Base-by-base conservation (phyloP, 2,329 filamentous ascomycete species). In the Scedosporium apiospermum region DNA sequence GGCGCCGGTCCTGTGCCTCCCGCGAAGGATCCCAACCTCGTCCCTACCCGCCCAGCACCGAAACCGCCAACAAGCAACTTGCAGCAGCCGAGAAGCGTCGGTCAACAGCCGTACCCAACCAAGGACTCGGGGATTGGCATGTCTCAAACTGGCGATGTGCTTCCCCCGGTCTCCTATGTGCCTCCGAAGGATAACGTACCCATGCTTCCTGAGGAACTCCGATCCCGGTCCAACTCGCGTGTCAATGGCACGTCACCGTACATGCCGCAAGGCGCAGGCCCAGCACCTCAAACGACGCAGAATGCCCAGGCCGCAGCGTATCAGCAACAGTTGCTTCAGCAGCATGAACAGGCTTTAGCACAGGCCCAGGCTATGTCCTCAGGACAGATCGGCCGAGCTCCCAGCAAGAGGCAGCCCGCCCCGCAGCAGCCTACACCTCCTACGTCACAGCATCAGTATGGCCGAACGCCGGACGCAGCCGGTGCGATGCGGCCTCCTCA, bases 1-100 rank as follows among this genome's bases (percentile, higher is more conserved):
- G 65, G 83, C 71, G 74, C 75, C 57, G 72, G 77, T 38, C 76
- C 78, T 51, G 72, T 75, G 63, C 62, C 65, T 63, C 57, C 63
- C 16, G 58, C 62, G 23, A 83, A 83, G 71, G 83, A 85, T 66
- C 72, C 82, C 65, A 82, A 83, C 65, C 78, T 92, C 69, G 82
- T 96, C 71, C 93, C 95, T 59, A 89, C 86, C 70, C 86, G 95
- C 65, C 90, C 91, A 62, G 92, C 93, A 57, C 95, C 93, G 60
- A 90, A 90, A 74, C 90, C 93, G n/a, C 95, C 93, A 59, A 38
- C 34, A 3, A 82, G 82, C 70, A 80, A 80, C 68, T 76, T 85
- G 67, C 82, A 84, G 67, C 82, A 84, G 42, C 78, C 81, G 58
- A 80, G 86, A 69, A 74, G 81, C 60, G 81, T 82, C 44, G 82